Percentiles rank a stretch among this genome's conserved stretches.
These are phyloP conservation scores for Dictyostelium citrinum DNA, from an alignment of 78 protist genomes.

Conservation along the genomic window DNA sequence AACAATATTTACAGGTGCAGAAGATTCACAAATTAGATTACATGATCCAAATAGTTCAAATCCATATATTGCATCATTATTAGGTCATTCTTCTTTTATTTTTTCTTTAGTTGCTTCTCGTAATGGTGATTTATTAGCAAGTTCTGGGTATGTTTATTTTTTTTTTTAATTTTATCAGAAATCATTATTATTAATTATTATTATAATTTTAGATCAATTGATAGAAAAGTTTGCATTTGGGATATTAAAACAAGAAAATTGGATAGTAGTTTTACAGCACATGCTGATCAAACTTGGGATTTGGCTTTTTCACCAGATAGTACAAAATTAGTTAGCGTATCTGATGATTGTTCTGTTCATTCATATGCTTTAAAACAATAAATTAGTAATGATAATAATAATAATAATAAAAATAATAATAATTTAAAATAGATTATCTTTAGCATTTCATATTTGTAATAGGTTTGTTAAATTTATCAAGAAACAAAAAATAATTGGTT, in stretches of 20 bases:
- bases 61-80: slow-evolving; percentile 42
- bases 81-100: slow-evolving; percentile 65
- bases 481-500: too few species aligned
- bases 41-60: slow-evolving; percentile 35
- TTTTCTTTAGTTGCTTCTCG: slow-evolving; percentile 21
- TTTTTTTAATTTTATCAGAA: neutral
- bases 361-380: slow-evolving; percentile 23
- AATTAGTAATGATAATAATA: neutral
- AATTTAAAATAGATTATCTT: too few species aligned
- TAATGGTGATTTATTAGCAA: slow-evolving; percentile 64
- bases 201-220: slow-evolving; percentile 17
- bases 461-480: too few species aligned
- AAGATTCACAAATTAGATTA: slow-evolving; percentile 51
- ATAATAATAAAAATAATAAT: neutral
- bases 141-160: slow-evolving; percentile 29
- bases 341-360: slow-evolving; percentile 39
- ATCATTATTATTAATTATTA: neutral
- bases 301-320: slow-evolving; percentile 41
- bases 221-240: slow-evolving; percentile 69
- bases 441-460: too few species aligned
- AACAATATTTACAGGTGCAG: slow-evolving; percentile 54
- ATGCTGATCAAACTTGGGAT: slow-evolving; percentile 50
- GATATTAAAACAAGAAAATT: slow-evolving; percentile 50
- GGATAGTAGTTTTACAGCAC: slow-evolving; percentile 58
- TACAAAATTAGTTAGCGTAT: slow-evolving; percentile 42